Percentiles rank a stretch among this genome's conserved stretches.
Conservation (phyloP, 176 grass and related monocot species). For the Rhynchospora breviuscula region DNA sequence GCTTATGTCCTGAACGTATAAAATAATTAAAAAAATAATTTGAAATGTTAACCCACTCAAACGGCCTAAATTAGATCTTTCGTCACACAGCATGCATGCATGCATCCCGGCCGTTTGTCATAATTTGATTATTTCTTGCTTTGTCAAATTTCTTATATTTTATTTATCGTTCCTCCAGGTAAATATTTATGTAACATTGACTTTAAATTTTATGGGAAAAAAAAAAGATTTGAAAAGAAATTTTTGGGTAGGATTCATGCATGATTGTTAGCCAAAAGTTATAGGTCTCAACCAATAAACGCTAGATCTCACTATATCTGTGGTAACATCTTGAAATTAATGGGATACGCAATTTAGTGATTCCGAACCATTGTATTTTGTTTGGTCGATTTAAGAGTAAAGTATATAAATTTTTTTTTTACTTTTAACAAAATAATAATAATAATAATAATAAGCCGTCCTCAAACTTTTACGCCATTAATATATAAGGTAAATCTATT, state of each 20-base stretch:
- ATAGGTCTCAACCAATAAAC: too few species aligned
- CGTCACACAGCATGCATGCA: neutral
- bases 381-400: neutral
- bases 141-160: too few species aligned
- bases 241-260: neutral
- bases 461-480: too few species aligned
- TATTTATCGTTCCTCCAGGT: too few species aligned
- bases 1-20: slow-evolving; percentile 1
- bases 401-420: too few species aligned
- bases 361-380: neutral
- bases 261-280: neutral
- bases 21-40: neutral
- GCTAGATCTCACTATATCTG: too few species aligned
- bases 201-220: neutral
- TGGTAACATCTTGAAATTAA: too few species aligned
- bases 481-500: too few species aligned
- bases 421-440: too few species aligned
- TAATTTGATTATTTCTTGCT: neutral
- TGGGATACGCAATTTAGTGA: neutral
- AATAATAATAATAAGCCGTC: too few species aligned
- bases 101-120: neutral
- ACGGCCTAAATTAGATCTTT: neutral
- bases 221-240: neutral
- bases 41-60: neutral
- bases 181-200: neutral